Percentiles rank a stretch among this genome's conserved stretches.
These are phyloP conservation scores for Diatrype stigma DNA, from an alignment of 2,329 filamentous ascomycete genomes.

Conservation along the genomic window DNA sequence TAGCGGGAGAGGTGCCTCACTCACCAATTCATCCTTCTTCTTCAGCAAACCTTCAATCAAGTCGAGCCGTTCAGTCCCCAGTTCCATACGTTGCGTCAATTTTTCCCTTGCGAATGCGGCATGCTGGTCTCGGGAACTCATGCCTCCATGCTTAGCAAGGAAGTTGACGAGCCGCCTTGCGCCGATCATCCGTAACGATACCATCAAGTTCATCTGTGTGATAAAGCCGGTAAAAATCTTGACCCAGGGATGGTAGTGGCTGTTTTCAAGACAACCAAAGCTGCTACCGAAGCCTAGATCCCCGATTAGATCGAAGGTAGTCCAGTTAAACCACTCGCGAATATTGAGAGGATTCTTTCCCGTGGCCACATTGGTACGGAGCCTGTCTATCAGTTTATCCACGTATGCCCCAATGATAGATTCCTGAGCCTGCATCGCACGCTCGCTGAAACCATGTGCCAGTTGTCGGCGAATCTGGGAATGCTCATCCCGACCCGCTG, in stretches of 20 bases:
- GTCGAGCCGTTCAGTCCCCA: conserved; percentile 17
- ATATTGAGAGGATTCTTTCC: conserved; percentile 13
- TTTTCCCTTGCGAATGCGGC: conserved; percentile 3
- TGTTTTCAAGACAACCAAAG: conserved; percentile 14
- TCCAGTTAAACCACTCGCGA: conserved; percentile 16
- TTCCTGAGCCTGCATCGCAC: neutral
- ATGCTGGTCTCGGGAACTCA: conserved; percentile 5
- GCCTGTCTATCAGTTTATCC: neutral
- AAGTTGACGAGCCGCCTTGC: neutral
- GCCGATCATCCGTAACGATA: conserved; percentile 1
- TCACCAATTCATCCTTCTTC: conserved; percentile 15
- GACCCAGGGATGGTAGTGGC: conserved; percentile 16
- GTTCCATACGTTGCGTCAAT: conserved; percentile 17
- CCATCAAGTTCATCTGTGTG: conserved; percentile 1
- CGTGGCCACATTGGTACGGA: conserved; percentile 17
- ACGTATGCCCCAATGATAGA: neutral
- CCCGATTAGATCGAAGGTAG: conserved; percentile 16
- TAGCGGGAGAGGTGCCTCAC: neutral
- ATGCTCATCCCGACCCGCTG: neutral
- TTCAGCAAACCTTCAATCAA: conserved; percentile 22
- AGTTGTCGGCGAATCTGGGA: neutral
- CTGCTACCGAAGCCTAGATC: conserved; percentile 14
- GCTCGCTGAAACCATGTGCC: neutral
- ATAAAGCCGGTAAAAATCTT: conserved; percentile 6
- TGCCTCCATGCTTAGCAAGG: conserved; percentile 2